Conservation (phyloP, 495 filamentous ascomycete genomes). For the Sabuloglossum arenarium region DNA sequence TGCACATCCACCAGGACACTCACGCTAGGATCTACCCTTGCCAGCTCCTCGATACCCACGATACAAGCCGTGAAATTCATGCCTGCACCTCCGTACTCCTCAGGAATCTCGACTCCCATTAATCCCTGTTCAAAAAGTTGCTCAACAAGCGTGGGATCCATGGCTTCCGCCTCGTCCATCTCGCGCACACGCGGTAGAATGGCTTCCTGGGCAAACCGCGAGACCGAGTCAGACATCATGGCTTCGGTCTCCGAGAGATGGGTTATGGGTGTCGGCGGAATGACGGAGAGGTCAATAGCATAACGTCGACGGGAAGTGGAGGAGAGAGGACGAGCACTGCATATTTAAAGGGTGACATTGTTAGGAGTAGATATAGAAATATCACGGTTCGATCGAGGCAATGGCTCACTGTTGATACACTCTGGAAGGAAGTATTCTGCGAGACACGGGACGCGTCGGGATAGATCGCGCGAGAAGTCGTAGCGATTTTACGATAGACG, state of each 20-base stretch:
- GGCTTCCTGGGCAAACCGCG: constrained; percentile 73
- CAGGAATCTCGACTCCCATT: constrained; percentile 94
- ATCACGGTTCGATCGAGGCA: not conserved
- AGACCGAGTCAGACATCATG: constrained; percentile 72
- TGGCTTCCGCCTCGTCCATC: constrained; percentile 92
- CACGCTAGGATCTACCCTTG: constrained; percentile 83
- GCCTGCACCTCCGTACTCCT: constrained; percentile 86
- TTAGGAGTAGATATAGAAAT: not conserved
- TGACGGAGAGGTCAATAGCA: constrained; percentile 16
- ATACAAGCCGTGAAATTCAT: constrained; percentile 98
- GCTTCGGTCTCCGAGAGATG: constrained; percentile 81
- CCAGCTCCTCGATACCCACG: constrained; percentile 91
- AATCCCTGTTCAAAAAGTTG: constrained; percentile 92
- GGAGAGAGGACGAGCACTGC: not conserved
- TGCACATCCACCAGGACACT: constrained; percentile 89
- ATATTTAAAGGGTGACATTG: not conserved
- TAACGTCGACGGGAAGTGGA: not conserved
- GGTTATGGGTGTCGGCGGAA: constrained; percentile 81
- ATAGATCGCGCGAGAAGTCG: not conserved
- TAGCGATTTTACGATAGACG: not conserved
- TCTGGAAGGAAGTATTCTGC: not conserved
- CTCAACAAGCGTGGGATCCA: constrained; percentile 78
- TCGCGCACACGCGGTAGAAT: constrained; percentile 85
- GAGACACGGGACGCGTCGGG: not conserved
- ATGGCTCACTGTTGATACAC: not conserved